Conservation (phyloP, 2,329 filamentous ascomycete genomes). For the Dothiorella sarmentorum region DNA sequence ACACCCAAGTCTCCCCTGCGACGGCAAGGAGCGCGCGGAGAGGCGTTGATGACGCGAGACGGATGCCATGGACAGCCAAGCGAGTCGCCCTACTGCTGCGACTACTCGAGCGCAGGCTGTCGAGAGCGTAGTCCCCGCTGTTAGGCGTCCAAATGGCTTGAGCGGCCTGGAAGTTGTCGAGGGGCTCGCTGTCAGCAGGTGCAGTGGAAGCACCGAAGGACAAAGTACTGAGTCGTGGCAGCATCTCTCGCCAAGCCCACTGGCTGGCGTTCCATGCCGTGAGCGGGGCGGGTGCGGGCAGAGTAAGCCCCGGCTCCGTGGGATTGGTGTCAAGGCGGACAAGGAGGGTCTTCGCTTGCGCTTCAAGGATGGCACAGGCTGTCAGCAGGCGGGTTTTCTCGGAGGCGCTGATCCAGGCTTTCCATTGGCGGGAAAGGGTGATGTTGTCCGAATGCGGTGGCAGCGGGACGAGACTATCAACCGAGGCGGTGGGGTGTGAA, state of each 20-base stretch:
- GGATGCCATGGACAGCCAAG: not conserved
- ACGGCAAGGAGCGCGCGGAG: slow-evolving; percentile 43
- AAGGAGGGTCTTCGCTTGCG: slow-evolving; percentile 26
- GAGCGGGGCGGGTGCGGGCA: slow-evolving; percentile 37
- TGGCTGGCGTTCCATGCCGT: slow-evolving; percentile 36
- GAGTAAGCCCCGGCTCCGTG: slow-evolving; percentile 26
- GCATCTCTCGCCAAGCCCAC: slow-evolving; percentile 6
- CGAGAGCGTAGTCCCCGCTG: not conserved
- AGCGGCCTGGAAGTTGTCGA: slow-evolving; percentile 7
- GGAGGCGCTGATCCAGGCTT: slow-evolving; percentile 32
- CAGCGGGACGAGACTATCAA: slow-evolving; percentile 7
- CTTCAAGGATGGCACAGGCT: slow-evolving; percentile 43
- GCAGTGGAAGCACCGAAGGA: slow-evolving; percentile 7
- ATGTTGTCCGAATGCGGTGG: slow-evolving; percentile 22
- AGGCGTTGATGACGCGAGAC: slow-evolving; percentile 22
- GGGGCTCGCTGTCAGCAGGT: not conserved
- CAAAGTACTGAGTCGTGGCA: slow-evolving; percentile 1
- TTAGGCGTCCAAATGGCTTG: not conserved
- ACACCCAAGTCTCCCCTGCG: slow-evolving; percentile 44
- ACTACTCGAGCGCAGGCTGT: not conserved
- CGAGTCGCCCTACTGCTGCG: slow-evolving; percentile 3
- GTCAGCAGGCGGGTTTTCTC: slow-evolving; percentile 38
- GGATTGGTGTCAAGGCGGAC: slow-evolving; percentile 5
- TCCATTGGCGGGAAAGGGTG: slow-evolving; percentile 29
- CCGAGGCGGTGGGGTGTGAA: slow-evolving; percentile 10